Evolutionary conservation across 306 rosid species (phyloP).

Genomic region (Abrus precatorius): DNA sequence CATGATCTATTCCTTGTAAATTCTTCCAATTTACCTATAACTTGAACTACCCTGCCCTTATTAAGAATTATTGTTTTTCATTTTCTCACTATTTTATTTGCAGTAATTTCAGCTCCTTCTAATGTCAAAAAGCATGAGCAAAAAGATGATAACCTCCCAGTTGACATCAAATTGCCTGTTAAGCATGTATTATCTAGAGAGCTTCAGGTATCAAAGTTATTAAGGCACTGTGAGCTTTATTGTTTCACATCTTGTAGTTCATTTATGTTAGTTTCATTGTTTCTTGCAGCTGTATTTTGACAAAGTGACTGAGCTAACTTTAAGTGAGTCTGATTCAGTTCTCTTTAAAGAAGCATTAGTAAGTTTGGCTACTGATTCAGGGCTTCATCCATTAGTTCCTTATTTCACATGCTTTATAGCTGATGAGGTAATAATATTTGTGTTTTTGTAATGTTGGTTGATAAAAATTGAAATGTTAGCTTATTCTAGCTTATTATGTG

Average conservation of each 20-base stretch:
- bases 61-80: neutral
- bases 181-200: slow-evolving; percentile 86
- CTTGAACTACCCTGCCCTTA: slow-evolving; percentile 18
- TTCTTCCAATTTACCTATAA: slow-evolving; percentile 24
- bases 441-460: slow-evolving; percentile 19
- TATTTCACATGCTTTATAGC: slow-evolving; percentile 84
- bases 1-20: slow-evolving; percentile 9
- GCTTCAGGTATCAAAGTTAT: slow-evolving; percentile 70
- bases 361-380: slow-evolving; percentile 91
- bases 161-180: slow-evolving; percentile 82
- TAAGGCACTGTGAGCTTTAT: slow-evolving; percentile 33
- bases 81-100: slow-evolving; percentile 42
- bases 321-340: slow-evolving; percentile 71
- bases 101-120: slow-evolving; percentile 67
- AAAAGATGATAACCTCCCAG: slow-evolving; percentile 78
- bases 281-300: slow-evolving; percentile 85
- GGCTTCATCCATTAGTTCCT: slow-evolving; percentile 92
- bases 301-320: slow-evolving; percentile 73
- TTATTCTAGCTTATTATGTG: slow-evolving; percentile 37
- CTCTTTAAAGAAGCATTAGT: slow-evolving; percentile 81
- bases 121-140: slow-evolving; percentile 68
- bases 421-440: slow-evolving; percentile 75
- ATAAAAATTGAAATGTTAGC: slow-evolving; percentile 35
- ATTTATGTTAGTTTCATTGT: slow-evolving; percentile 38
- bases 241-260: slow-evolving; percentile 39